Percentiles rank a stretch among this genome's conserved stretches.
phyloP scores from a whole-genome alignment of 495 filamentous ascomycete genomes.

The Penicillium longicatenatum region DNA sequence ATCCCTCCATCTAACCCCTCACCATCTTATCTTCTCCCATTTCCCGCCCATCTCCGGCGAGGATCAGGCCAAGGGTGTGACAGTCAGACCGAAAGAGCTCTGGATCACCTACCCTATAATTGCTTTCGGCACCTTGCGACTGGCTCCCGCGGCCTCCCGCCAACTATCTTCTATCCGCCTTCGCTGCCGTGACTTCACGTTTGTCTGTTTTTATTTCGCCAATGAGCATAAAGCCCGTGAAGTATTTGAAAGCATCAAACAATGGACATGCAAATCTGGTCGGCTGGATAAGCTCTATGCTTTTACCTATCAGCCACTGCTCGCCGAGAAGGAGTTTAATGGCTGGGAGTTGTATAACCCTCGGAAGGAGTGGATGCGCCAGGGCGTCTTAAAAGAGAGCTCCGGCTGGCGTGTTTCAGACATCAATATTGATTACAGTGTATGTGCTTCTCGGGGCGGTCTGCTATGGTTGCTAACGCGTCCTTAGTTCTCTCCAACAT shows the following conservation, averaged over 20 bases:
- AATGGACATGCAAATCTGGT: slow-evolving; percentile 78
- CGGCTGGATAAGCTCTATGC: slow-evolving; percentile 90
- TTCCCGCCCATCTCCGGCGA: slow-evolving; percentile 41
- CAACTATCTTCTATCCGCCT: slow-evolving; percentile 82
- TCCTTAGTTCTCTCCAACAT: slow-evolving; percentile 85
- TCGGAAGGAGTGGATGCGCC: slow-evolving; percentile 73
- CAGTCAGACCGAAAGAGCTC: slow-evolving; percentile 64
- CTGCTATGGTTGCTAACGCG: slow-evolving; percentile 29
- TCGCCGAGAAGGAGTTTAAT: slow-evolving; percentile 72
- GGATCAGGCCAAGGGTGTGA: slow-evolving; percentile 32
- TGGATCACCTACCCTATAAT: slow-evolving; percentile 97
- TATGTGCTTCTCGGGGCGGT: slow-evolving; percentile 28
- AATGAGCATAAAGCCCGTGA: slow-evolving; percentile 75
- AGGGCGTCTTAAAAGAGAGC: slow-evolving; percentile 77
- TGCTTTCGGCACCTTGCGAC: slow-evolving; percentile 68
- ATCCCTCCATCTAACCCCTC: slow-evolving; percentile 64
- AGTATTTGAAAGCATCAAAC: slow-evolving; percentile 85
- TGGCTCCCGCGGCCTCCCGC: slow-evolving; percentile 68
- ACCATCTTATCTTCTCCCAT: slow-evolving; percentile 66
- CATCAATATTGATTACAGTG: slow-evolving; percentile 83
- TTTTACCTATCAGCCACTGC: slow-evolving; percentile 76
- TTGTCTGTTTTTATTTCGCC: slow-evolving; percentile 85
- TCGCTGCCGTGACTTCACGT: slow-evolving; percentile 88
- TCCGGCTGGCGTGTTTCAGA: slow-evolving; percentile 87
- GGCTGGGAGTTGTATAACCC: slow-evolving; percentile 91